These are phyloP conservation scores for Pythium guiyangense DNA, from an alignment of 352 stramenopile genomes.

Conservation along the genomic window DNA sequence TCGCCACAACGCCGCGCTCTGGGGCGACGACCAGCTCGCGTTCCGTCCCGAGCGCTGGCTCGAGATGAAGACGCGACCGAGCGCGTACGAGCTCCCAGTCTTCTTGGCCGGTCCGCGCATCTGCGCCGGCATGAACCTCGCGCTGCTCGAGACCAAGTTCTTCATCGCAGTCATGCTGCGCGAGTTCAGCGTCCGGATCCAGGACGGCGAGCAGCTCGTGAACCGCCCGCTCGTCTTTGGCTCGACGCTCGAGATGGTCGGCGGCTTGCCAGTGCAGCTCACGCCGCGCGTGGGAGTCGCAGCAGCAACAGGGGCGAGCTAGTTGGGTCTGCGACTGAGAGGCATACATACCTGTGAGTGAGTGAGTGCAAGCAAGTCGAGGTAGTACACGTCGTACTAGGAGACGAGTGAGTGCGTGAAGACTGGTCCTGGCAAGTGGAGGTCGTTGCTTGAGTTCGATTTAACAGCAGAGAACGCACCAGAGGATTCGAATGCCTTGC, in stretches of 20 bases:
- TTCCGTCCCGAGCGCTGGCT: constrained; percentile 71
- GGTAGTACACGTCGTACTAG: too few relatives aligned
- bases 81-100: constrained; percentile 55
- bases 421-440: too few relatives aligned
- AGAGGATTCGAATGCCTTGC: too few relatives aligned
- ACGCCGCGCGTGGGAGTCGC: background rate
- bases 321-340: too few relatives aligned
- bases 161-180: constrained; percentile 29
- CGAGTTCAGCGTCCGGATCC: background rate
- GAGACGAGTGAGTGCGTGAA: too few relatives aligned
- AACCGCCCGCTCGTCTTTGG: constrained; percentile 1
- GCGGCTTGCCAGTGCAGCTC: background rate
- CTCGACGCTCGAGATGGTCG: background rate
- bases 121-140: constrained; percentile 73
- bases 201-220: constrained; percentile 2
- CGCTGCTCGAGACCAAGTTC: constrained; percentile 54
- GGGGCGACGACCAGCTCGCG: constrained; percentile 37
- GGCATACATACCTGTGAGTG: too few relatives aligned
- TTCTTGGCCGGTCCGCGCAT: constrained; percentile 69
- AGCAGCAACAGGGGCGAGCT: background rate
- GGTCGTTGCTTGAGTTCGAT: too few relatives aligned
- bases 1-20: constrained; percentile 15
- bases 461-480: too few relatives aligned
- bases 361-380: too few relatives aligned
- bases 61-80: constrained; percentile 45